Evolutionary conservation across 306 rosid genomes (phyloP).

Genomic region (Quercus berberidifolia): DNA sequence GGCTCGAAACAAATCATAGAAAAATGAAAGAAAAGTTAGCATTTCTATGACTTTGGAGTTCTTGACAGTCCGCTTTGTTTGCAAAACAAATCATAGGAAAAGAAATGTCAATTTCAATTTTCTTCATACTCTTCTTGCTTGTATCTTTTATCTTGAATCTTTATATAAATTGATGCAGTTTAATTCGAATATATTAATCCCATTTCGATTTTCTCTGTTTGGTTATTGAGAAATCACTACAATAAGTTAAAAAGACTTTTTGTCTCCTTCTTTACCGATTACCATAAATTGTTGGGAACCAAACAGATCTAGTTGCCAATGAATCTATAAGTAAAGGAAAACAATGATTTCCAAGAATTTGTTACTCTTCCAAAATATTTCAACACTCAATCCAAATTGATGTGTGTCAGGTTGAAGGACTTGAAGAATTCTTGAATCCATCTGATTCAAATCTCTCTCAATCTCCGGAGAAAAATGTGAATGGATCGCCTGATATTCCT

Average conservation of each 20-base stretch:
- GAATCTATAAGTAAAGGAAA: not conserved
- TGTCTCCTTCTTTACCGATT: not conserved
- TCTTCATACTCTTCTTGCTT: not conserved
- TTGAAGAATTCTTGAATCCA: constrained; percentile 53
- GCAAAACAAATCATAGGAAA: no score
- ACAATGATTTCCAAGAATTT: not conserved
- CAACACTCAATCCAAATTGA: not conserved
- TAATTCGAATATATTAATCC: not conserved
- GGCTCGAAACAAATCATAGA: no score
- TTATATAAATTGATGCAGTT: not conserved
- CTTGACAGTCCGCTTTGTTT: no score
- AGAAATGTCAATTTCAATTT: no score
- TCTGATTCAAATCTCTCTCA: constrained; percentile 20
- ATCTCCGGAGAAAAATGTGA: constrained; percentile 19
- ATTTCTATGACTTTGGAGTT: no score
- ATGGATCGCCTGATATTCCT: constrained; percentile 30
- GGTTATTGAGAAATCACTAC: not conserved
- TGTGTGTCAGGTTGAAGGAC: constrained; percentile 72
- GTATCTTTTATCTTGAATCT: not conserved
- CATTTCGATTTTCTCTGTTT: not conserved
- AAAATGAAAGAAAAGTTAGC: no score
- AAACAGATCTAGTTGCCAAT: not conserved
- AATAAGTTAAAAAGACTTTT: not conserved
- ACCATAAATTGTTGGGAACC: no score
- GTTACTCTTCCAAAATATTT: not conserved